phyloP scores from a whole-genome alignment of 805 yeast species.

The Blastobotrys americana region DNA sequence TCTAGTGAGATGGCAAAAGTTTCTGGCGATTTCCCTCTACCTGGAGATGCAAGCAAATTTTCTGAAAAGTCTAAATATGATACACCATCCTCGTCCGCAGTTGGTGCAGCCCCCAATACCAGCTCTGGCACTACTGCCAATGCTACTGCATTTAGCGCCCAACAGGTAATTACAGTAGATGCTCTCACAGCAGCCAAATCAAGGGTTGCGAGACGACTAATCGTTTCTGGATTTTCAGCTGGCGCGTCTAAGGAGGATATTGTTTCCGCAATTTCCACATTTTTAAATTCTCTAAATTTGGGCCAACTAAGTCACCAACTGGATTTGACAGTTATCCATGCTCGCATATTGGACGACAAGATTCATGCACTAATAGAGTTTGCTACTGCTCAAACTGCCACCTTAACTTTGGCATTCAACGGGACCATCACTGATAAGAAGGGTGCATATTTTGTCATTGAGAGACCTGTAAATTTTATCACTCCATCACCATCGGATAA shows the following conservation, averaged over 20 bases:
- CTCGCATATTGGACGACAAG: neutral
- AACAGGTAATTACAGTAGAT: neutral
- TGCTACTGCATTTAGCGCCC: too few relatives aligned
- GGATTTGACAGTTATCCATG: neutral
- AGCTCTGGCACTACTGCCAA: conserved; percentile 15
- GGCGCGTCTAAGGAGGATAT: neutral
- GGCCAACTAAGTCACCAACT: neutral
- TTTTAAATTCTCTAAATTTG: neutral
- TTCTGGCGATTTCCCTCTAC: conserved; percentile 70
- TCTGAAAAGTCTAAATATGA: conserved; percentile 6
- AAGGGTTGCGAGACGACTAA: neutral
- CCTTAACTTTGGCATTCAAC: neutral
- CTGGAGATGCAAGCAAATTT: conserved; percentile 31
- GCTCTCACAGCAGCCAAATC: neutral
- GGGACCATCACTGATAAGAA: neutral
- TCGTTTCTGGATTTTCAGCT: neutral
- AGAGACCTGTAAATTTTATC: neutral
- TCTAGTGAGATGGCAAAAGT: conserved; percentile 72
- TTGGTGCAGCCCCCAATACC: neutral
- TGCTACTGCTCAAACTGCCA: neutral
- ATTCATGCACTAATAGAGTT: neutral
- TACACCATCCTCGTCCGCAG: neutral
- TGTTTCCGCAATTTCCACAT: neutral
- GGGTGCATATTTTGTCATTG: neutral
- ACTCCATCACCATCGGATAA: neutral